Evolutionary conservation across 139 green algal genomes (phyloP).

Genomic region (Chlamydomonas sp.): DNA sequence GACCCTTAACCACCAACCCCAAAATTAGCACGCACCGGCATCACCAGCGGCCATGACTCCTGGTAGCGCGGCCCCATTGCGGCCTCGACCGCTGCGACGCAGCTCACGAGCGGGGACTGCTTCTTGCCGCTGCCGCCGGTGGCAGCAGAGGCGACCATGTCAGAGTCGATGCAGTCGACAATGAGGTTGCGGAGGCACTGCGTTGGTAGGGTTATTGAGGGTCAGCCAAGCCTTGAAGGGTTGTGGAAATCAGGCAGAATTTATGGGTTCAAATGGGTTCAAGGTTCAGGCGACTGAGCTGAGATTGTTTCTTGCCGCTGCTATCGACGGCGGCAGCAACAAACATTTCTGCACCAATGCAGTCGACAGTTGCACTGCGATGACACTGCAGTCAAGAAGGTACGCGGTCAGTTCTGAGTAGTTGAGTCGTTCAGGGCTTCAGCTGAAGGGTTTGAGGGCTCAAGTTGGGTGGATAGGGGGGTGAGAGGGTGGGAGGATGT

Average conservation of each 20-base stretch:
- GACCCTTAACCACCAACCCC: no score
- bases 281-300: no score
- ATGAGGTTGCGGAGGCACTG: slow-evolving; percentile 49
- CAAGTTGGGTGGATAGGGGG: no score
- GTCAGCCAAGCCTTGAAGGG: no score
- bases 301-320: slow-evolving; percentile 12
- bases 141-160: slow-evolving; percentile 26
- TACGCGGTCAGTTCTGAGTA: no score
- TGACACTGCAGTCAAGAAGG: no score
- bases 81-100: slow-evolving; percentile 56
- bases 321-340: slow-evolving; percentile 23
- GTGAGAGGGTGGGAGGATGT: no score
- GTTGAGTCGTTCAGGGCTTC: no score
- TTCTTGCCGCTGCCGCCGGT: slow-evolving; percentile 11
- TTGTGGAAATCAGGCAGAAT: no score
- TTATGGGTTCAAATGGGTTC: no score
- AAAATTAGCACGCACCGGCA: slow-evolving; percentile 52
- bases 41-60: slow-evolving; percentile 58
- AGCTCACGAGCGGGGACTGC: slow-evolving; percentile 37
- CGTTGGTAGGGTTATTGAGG: not conserved
- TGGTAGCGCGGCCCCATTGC: slow-evolving; percentile 57
- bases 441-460: no score
- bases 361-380: no score
- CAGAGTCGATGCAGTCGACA: slow-evolving; percentile 29
- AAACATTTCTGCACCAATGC: slow-evolving; percentile 27